phyloP scores from a whole-genome alignment of 2,329 filamentous ascomycete genomes.

The Cadophora sp. region DNA sequence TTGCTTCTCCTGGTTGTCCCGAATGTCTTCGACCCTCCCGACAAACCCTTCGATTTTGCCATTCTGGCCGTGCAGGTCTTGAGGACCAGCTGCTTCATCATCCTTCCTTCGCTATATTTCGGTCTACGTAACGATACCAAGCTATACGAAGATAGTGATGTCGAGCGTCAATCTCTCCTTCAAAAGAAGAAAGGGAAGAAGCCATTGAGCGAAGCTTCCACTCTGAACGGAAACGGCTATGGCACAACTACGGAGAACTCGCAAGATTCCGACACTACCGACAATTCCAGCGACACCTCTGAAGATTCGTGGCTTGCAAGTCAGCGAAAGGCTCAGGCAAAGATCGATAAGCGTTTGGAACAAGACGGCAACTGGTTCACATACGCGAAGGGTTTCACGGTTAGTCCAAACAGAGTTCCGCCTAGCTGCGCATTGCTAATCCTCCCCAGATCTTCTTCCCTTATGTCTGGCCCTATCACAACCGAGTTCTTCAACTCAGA shows the following conservation, averaged over 20 bases:
- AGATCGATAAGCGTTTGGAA: conserved; percentile 71
- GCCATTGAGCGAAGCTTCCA: conserved; percentile 37
- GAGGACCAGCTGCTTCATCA: conserved; percentile 44
- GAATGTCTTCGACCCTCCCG: conserved; percentile 35
- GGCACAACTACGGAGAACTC: conserved; percentile 36
- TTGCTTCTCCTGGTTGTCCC: conserved; percentile 52
- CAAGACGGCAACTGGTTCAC: conserved; percentile 79
- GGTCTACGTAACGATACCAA: conserved; percentile 40
- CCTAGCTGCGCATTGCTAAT: conserved; percentile 3
- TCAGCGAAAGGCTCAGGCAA: conserved; percentile 61
- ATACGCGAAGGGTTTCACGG: conserved; percentile 76
- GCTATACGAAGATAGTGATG: conserved; percentile 52
- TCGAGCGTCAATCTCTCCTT: conserved; percentile 66
- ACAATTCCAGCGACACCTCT: conserved; percentile 45
- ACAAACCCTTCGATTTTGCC: conserved; percentile 37
- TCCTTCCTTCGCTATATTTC: conserved; percentile 47
- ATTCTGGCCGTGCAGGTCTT: conserved; percentile 38
- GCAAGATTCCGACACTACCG: conserved; percentile 34
- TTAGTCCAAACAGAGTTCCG: conserved; percentile 42
- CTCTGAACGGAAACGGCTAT: conserved; percentile 38
- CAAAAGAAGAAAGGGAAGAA: conserved; percentile 50
- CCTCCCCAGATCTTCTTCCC: conserved; percentile 70
- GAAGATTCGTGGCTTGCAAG: conserved; percentile 63
- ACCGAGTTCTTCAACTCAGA: conserved; percentile 70
- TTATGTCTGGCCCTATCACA: conserved; percentile 77